These are phyloP conservation scores for Podila epicladia DNA, from an alignment of 192 early-diverging fungal genomes.

Conservation along the genomic window DNA sequence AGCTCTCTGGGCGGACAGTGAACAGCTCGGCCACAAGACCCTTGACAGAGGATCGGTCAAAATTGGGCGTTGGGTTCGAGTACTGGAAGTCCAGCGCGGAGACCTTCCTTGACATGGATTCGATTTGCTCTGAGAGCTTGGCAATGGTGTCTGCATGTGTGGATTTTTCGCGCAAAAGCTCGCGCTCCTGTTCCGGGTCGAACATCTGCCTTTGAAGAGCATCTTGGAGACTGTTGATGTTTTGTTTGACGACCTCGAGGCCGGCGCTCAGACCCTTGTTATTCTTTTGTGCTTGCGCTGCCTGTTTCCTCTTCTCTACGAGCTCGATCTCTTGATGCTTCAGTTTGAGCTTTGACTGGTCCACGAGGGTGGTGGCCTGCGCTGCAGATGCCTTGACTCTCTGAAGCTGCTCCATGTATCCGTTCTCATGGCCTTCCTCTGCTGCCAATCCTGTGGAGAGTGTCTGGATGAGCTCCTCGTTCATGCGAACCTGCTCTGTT, in stretches of 20 bases:
- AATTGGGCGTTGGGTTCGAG: slow-evolving; percentile 82
- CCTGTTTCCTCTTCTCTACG: slow-evolving; percentile 72
- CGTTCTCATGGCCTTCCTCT: slow-evolving; percentile 92
- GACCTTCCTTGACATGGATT: slow-evolving; percentile 61
- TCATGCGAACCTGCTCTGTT: slow-evolving; percentile 63
- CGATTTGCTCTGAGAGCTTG: slow-evolving; percentile 54
- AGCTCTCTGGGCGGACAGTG: slow-evolving; percentile 73
- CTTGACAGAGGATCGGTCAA: slow-evolving; percentile 90
- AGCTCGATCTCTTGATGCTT: slow-evolving; percentile 79
- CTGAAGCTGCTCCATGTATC: slow-evolving; percentile 97
- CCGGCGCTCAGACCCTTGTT: slow-evolving; percentile 67
- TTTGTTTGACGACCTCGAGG: slow-evolving; percentile 33
- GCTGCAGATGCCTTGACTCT: slow-evolving; percentile 72
- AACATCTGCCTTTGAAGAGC: slow-evolving; percentile 9
- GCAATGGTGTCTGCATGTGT: slow-evolving; percentile 8
- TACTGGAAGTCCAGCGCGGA: slow-evolving; percentile 84
- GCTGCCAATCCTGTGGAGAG: slow-evolving; percentile 93
- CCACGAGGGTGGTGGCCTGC: slow-evolving; percentile 71
- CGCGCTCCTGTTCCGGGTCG: slow-evolving; percentile 38
- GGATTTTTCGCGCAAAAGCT: slow-evolving; percentile 18
- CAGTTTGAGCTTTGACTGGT: slow-evolving; percentile 87
- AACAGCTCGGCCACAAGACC: slow-evolving; percentile 95
- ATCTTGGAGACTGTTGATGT: slow-evolving; percentile 34
- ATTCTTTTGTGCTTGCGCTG: slow-evolving; percentile 71
- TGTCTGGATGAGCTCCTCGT: slow-evolving; percentile 90